Conservation (phyloP, 148 eudicot species). For the Camellia lanceoleosa region DNA sequence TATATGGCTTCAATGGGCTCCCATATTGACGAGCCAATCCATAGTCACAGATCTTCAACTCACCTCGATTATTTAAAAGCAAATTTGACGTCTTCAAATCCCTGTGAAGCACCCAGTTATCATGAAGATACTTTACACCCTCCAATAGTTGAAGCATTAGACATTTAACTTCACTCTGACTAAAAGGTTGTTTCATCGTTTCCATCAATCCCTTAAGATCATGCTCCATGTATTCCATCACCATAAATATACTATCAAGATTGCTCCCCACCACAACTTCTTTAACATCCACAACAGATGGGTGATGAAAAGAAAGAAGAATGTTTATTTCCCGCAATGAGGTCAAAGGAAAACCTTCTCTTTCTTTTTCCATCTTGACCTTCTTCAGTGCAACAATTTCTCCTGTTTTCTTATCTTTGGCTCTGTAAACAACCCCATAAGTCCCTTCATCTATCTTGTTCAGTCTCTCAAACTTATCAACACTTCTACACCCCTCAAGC, state of each 20-base stretch:
- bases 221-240: constrained; percentile 97
- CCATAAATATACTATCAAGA: constrained; percentile 93
- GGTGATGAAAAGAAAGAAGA: constrained; percentile 75
- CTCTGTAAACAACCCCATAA: constrained; percentile 92
- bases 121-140: constrained; percentile 87
- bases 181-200: constrained; percentile 86
- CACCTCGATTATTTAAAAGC: constrained; percentile 80
- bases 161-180: constrained; percentile 91
- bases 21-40: constrained; percentile 92
- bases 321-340: constrained; percentile 86
- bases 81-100: constrained; percentile 85
- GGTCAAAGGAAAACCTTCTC: constrained; percentile 90
- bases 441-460: constrained; percentile 95
- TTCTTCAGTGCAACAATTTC: constrained; percentile 90
- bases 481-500: constrained; percentile 96
- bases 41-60: constrained; percentile 82
- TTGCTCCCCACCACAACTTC: constrained; percentile 52
- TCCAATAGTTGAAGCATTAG: constrained; percentile 87
- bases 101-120: constrained; percentile 96
- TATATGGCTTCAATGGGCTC: constrained; percentile 88
- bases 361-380: constrained; percentile 93
- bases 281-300: constrained; percentile 57
- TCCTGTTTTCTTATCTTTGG: constrained; percentile 83
- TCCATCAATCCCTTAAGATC: constrained; percentile 93
- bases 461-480: constrained; percentile 91